phyloP scores from a whole-genome alignment of 73 alveolate species.

The Tetrahymena thermophila region DNA sequence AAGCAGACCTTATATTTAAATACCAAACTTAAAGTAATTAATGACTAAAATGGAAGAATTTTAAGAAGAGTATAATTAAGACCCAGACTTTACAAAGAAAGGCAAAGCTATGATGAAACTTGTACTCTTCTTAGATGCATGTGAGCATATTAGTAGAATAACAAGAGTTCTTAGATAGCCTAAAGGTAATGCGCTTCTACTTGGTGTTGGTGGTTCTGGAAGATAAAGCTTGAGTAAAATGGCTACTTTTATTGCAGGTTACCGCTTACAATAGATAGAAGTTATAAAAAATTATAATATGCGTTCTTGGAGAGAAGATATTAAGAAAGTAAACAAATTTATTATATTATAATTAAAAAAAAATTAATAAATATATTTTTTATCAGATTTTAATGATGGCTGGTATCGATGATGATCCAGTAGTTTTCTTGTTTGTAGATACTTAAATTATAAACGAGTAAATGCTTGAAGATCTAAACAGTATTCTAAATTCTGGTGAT shows the following conservation, averaged over 20 bases:
- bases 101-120: slow-evolving; percentile 76
- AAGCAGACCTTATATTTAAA: slow-evolving; percentile 26
- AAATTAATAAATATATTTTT: not conserved
- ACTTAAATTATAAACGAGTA: slow-evolving; percentile 67
- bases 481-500: slow-evolving; percentile 91
- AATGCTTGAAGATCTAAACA: slow-evolving; percentile 79
- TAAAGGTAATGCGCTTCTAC: slow-evolving; percentile 94
- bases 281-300: slow-evolving; percentile 63
- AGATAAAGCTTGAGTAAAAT: slow-evolving; percentile 63
- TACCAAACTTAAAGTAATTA: slow-evolving; percentile 4
- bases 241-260: slow-evolving; percentile 65
- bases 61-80: slow-evolving; percentile 89
- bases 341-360: not conserved
- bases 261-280: slow-evolving; percentile 56
- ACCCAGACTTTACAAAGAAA: slow-evolving; percentile 51
- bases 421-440: slow-evolving; percentile 68
- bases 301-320: slow-evolving; percentile 72
- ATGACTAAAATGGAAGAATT: slow-evolving; percentile 62
- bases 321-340: slow-evolving; percentile 28
- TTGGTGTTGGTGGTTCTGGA: slow-evolving; percentile 96
- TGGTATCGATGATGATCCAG: slow-evolving; percentile 59
- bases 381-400: slow-evolving; percentile 42
- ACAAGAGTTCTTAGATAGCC: slow-evolving; percentile 98
- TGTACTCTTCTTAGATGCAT: slow-evolving; percentile 99
- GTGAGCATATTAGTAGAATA: slow-evolving; percentile 98